A percentile compares a stretch with the other conserved stretches of the same genome.
Evolutionary conservation across 2,329 filamentous ascomycete genomes (phyloP).

Genomic region (Aschersonia sp.): DNA sequence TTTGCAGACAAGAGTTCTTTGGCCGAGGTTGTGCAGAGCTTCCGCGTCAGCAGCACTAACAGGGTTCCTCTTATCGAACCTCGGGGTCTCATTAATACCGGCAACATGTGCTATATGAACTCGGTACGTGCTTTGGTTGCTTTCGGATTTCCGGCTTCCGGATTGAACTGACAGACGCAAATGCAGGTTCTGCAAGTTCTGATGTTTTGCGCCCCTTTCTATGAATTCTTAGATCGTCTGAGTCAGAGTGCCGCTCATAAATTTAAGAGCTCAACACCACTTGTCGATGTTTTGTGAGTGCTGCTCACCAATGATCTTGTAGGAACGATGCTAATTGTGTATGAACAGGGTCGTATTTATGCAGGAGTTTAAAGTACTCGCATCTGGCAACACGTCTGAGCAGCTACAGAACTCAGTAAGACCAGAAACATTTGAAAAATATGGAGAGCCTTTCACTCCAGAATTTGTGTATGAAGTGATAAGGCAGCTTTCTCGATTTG

Average conservation of each 20-base stretch:
- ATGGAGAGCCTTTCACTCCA: constrained; percentile 81
- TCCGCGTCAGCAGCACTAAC: constrained; percentile 48
- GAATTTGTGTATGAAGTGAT: constrained; percentile 95
- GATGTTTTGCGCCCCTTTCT: constrained; percentile 87
- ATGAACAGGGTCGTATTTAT: constrained; percentile 75
- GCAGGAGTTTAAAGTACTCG: constrained; percentile 78
- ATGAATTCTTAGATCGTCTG: constrained; percentile 80
- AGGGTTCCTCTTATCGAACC: constrained; percentile 80
- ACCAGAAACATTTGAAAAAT: constrained; percentile 72
- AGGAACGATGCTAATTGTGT: not conserved
- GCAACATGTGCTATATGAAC: constrained; percentile 99
- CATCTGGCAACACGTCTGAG: constrained; percentile 61
- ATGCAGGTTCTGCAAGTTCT: constrained; percentile 82
- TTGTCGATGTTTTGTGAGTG: constrained; percentile 81
- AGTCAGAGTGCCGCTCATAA: constrained; percentile 73
- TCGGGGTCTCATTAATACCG: constrained; percentile 86
- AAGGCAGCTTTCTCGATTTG: constrained; percentile 71
- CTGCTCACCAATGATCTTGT: not conserved
- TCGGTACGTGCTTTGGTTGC: constrained; percentile 51
- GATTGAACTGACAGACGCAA: constrained; percentile 9
- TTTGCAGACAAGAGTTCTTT: constrained; percentile 43
- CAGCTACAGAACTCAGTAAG: constrained; percentile 63
- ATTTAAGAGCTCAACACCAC: constrained; percentile 88
- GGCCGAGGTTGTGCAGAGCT: constrained; percentile 62
- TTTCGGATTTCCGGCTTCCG: constrained; percentile 12